Evolutionary conservation across 106 monocot genomes (phyloP).

Genomic region (Phalaenopsis equestris): DNA sequence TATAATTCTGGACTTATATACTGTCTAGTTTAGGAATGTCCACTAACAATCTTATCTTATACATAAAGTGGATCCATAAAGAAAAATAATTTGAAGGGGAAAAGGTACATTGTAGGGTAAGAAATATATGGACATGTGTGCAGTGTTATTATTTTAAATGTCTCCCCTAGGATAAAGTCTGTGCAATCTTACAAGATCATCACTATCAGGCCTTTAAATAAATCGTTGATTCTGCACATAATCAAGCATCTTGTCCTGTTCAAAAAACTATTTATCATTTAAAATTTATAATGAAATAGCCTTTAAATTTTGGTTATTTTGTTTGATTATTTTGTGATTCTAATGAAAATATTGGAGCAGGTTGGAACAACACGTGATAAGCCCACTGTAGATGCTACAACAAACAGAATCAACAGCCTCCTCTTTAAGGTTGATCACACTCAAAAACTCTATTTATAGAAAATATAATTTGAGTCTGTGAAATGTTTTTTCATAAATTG

Average conservation of each 20-base stretch:
- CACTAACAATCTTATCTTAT: no score
- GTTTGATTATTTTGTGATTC: background rate
- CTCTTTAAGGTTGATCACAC: conserved; percentile 67
- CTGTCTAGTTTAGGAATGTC: no score
- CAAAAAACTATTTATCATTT: background rate
- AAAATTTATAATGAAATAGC: background rate
- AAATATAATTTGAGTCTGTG: background rate
- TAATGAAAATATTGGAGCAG: conserved; percentile 17
- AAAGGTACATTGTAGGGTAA: no score
- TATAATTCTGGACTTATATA: no score
- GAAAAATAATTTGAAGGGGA: no score
- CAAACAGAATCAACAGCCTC: conserved; percentile 73
- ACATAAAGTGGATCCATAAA: no score
- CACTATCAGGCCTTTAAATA: background rate
- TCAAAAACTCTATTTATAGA: background rate
- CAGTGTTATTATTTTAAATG: no score
- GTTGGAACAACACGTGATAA: conserved; percentile 83
- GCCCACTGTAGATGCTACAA: conserved; percentile 63
- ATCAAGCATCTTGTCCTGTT: background rate
- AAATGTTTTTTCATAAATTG: background rate
- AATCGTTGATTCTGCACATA: background rate
- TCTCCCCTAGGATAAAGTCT: no score
- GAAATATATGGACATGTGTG: no score
- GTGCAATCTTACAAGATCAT: background rate
- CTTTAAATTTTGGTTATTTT: background rate